phyloP scores from a whole-genome alignment of 805 yeast genomes.

The Yamadazyma kitorensis region DNA sequence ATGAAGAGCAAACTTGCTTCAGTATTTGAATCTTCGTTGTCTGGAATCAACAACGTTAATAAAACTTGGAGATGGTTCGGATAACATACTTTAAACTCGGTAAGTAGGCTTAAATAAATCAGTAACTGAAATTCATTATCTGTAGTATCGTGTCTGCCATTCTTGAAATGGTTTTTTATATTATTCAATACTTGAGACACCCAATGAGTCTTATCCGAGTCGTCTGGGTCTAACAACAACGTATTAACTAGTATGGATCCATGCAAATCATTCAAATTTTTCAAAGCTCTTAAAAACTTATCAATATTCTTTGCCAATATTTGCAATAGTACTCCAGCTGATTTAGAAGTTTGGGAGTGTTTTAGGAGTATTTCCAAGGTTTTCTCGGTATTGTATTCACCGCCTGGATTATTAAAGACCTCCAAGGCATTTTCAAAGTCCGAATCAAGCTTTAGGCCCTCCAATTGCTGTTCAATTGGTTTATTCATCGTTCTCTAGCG shows the following conservation, averaged over 20 bases:
- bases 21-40: slow-evolving; percentile 9
- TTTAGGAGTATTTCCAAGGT: slow-evolving; percentile 4
- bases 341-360: slow-evolving; percentile 12
- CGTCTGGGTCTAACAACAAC: slow-evolving; percentile 1
- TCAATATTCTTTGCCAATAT: slow-evolving; percentile 17
- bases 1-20: slow-evolving; percentile 20
- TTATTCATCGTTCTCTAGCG: too few species aligned
- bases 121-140: slow-evolving; percentile 12
- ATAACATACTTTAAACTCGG: slow-evolving; percentile 17
- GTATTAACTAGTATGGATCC: slow-evolving; percentile 16
- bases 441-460: neutral
- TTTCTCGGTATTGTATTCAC: neutral
- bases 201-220: slow-evolving; percentile 3
- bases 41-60: slow-evolving; percentile 17
- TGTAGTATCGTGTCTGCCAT: neutral
- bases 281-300: slow-evolving; percentile 15
- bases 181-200: slow-evolving; percentile 5
- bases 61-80: slow-evolving; percentile 21
- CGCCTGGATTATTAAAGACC: neutral
- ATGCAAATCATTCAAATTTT: slow-evolving; percentile 14
- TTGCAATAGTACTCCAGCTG: slow-evolving; percentile 12
- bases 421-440: neutral
- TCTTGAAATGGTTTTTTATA: slow-evolving; percentile 10
- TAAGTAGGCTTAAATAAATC: slow-evolving; percentile 18
- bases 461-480: neutral